phyloP scores from a whole-genome alignment of 805 yeast species.

The Starmerella geochares region DNA sequence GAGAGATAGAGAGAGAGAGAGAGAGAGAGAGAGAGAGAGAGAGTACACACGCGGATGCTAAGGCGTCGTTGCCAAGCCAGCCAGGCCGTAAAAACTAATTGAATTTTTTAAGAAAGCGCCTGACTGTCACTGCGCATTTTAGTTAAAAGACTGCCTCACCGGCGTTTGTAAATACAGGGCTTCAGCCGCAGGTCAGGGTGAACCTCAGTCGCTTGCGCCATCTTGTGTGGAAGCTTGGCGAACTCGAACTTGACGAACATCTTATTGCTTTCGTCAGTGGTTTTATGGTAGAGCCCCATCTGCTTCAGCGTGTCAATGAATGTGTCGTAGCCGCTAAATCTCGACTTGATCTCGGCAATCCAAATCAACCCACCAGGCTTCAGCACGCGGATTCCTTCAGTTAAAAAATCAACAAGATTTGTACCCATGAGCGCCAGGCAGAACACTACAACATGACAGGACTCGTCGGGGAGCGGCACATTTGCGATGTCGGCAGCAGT shows the following conservation, averaged over 20 bases:
- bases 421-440: conserved; percentile 97
- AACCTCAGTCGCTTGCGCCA: conserved; percentile 43
- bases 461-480: conserved; percentile 71
- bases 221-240: conserved; percentile 52
- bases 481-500: conserved; percentile 94
- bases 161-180: conserved; percentile 80
- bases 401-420: conserved; percentile 80
- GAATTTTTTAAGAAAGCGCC: too few species aligned
- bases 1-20: not conserved
- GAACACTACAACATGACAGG: conserved; percentile 81
- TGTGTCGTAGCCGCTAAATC: conserved; percentile 48
- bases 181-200: conserved; percentile 61
- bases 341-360: conserved; percentile 94
- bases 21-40: too few species aligned
- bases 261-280: conserved; percentile 75
- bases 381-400: conserved; percentile 78
- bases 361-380: conserved; percentile 90
- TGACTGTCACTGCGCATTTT: too few species aligned
- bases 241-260: conserved; percentile 95
- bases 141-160: too few species aligned
- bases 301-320: conserved; percentile 69
- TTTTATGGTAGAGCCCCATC: conserved; percentile 73
- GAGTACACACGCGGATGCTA: too few species aligned
- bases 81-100: too few species aligned
- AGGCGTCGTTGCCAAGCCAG: too few species aligned